These are phyloP conservation scores for Blastocystis sp. DNA, from an alignment of 352 stramenopile genomes.

Conservation along the genomic window DNA sequence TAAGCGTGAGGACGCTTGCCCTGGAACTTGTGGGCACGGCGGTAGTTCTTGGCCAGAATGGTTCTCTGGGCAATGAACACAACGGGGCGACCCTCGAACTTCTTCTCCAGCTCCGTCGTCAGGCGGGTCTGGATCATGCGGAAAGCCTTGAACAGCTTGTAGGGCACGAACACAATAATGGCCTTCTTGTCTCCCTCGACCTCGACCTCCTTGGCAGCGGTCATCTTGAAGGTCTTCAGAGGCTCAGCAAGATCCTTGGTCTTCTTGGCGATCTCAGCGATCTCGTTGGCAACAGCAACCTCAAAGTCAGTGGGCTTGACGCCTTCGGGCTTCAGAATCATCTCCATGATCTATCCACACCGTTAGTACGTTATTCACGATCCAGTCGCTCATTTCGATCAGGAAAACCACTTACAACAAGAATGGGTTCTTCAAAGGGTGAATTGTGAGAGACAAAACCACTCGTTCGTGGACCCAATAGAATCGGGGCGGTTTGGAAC, in stretches of 20 bases:
- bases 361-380: neutral
- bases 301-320: neutral
- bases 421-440: neutral
- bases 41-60: constrained; percentile 92
- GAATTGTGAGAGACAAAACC: neutral
- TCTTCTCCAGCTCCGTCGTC: constrained; percentile 97
- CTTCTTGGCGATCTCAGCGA: neutral
- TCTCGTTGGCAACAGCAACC: neutral
- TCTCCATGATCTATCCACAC: neutral
- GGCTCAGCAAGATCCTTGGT: neutral
- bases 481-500: neutral
- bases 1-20: constrained; percentile 84
- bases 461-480: neutral
- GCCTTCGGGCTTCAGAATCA: neutral
- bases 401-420: neutral
- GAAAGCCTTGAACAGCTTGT: constrained; percentile 87
- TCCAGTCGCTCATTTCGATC: neutral
- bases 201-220: constrained; percentile 92
- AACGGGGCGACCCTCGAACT: constrained; percentile 93
- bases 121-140: constrained; percentile 95
- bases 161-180: constrained; percentile 96
- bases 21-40: constrained; percentile 80
- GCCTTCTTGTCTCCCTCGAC: constrained; percentile 81
- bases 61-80: constrained; percentile 95
- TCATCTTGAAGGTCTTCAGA: neutral